A percentile compares a stretch with the other conserved stretches of the same genome.
Conservation (phyloP, 257 asterid genomes). For the Apocynum venetum region DNA sequence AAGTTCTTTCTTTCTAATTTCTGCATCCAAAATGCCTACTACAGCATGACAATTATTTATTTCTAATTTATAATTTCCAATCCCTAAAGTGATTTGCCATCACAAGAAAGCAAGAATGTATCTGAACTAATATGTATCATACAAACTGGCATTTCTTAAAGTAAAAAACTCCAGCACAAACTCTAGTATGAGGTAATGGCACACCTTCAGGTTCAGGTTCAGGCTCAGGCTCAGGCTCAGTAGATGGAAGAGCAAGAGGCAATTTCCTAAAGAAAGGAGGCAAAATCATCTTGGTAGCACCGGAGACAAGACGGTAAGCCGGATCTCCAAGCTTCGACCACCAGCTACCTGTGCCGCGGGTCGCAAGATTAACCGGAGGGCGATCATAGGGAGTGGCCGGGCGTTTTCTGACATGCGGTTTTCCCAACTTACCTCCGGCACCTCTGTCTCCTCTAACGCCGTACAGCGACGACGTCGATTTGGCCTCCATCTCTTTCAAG, state of each 20-base stretch:
- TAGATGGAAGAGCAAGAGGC: constrained; percentile 19
- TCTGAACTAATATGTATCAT: neutral
- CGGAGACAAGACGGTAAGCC: constrained; percentile 37
- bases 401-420: constrained; percentile 24
- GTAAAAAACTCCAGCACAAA: neutral
- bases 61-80: too few relatives aligned
- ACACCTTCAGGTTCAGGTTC: constrained; percentile 13
- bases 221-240: neutral
- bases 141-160: neutral
- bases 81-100: neutral
- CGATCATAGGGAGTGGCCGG: constrained; percentile 38
- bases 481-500: constrained; percentile 19
- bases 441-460: constrained; percentile 26
- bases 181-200: neutral
- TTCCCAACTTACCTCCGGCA: constrained; percentile 40
- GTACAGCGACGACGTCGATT: constrained; percentile 22
- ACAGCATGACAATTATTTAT: neutral
- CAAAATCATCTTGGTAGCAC: constrained; percentile 34
- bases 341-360: constrained; percentile 26
- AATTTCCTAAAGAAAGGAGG: constrained; percentile 31
- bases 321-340: constrained; percentile 43
- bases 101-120: neutral
- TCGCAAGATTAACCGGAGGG: constrained; percentile 15
- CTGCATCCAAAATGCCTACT: neutral
- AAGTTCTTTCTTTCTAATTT: neutral